These are phyloP conservation scores for Aspergillus wentii DNA, from an alignment of 495 filamentous ascomycete species.

Conservation along the genomic window DNA sequence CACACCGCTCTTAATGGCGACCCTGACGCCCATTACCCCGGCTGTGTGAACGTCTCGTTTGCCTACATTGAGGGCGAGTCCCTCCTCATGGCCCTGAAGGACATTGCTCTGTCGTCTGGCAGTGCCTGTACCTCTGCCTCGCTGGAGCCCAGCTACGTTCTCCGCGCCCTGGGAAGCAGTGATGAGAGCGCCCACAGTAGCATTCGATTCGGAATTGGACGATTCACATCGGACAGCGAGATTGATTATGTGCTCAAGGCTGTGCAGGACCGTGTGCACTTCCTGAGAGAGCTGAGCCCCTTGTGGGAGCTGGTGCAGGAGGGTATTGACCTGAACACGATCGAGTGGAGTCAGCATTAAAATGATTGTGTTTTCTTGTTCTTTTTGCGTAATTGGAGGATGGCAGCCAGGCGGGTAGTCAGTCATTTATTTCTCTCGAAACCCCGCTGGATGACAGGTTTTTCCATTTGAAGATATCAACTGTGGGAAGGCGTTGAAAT, in stretches of 20 bases:
- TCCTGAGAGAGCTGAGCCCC: slow-evolving; percentile 91
- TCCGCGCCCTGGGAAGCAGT: slow-evolving; percentile 88
- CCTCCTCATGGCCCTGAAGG: slow-evolving; percentile 95
- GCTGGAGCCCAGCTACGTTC: slow-evolving; percentile 90
- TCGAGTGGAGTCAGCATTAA: slow-evolving; percentile 95
- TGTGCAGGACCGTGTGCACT: slow-evolving; percentile 80
- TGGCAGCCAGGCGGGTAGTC: slow-evolving; percentile 3
- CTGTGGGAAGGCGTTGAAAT: slow-evolving; percentile 28
- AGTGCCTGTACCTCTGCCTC: slow-evolving; percentile 97
- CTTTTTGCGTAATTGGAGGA: slow-evolving; percentile 7
- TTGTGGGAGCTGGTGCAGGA: slow-evolving; percentile 98
- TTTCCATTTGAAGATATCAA: slow-evolving; percentile 9
- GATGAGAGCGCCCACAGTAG: slow-evolving; percentile 97
- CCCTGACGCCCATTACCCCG: slow-evolving; percentile 77
- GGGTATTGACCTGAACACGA: slow-evolving; percentile 89
- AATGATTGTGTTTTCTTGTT: slow-evolving; percentile 5
- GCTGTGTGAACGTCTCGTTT: slow-evolving; percentile 97
- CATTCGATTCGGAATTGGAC: slow-evolving; percentile 95
- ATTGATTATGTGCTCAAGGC: slow-evolving; percentile 98
- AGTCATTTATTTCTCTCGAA: slow-evolving; percentile 6
- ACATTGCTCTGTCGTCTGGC: slow-evolving; percentile 94
- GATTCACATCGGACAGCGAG: slow-evolving; percentile 91
- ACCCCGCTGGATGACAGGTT: no score
- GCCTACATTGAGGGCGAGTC: slow-evolving; percentile 98
- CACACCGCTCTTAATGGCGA: slow-evolving; percentile 92